phyloP scores from a whole-genome alignment of 768 basidiomycete genomes.

The Psilocybe azurescens region DNA sequence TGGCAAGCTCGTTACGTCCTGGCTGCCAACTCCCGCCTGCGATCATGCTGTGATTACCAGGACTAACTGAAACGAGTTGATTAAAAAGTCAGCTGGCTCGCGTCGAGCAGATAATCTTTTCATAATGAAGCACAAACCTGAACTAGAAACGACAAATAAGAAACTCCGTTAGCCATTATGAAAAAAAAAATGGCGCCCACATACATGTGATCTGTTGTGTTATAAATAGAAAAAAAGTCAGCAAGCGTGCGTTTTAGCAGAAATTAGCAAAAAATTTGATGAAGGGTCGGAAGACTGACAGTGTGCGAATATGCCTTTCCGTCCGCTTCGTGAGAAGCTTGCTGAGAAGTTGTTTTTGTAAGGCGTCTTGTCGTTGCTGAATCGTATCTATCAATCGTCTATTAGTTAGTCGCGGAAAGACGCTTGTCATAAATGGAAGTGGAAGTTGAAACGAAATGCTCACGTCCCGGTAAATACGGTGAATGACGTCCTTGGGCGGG shows the following conservation, averaged over 20 bases:
- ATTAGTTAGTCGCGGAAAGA: not conserved
- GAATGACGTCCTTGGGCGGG: slow-evolving; percentile 90
- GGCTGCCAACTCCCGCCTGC: slow-evolving; percentile 87
- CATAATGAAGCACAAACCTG: slow-evolving; percentile 29
- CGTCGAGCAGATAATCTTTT: not conserved
- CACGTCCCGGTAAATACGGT: slow-evolving; percentile 93
- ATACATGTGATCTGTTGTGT: slow-evolving; percentile 4
- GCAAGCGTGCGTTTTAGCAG: not conserved
- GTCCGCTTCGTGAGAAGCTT: slow-evolving; percentile 85
- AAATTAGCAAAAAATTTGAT: not conserved
- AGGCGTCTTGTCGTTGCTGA: slow-evolving; percentile 94
- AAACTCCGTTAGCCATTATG: not conserved
- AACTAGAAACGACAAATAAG: slow-evolving; percentile 19
- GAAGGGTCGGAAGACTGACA: slow-evolving; percentile 58
- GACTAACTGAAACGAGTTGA: slow-evolving; percentile 50
- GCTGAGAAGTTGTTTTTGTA: slow-evolving; percentile 88
- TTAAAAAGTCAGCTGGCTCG: slow-evolving; percentile 5
- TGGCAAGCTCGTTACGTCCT: slow-evolving; percentile 76
- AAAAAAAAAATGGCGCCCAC: not conserved
- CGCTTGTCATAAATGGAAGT: too few species aligned
- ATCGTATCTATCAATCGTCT: slow-evolving; percentile 66
- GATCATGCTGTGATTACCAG: slow-evolving; percentile 70
- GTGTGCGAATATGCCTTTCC: slow-evolving; percentile 88
- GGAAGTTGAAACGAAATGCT: slow-evolving; percentile 19
- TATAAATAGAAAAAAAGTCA: not conserved